phyloP scores from a whole-genome alignment of 2,329 filamentous ascomycete genomes.

The Exutisphaerella laricina region DNA sequence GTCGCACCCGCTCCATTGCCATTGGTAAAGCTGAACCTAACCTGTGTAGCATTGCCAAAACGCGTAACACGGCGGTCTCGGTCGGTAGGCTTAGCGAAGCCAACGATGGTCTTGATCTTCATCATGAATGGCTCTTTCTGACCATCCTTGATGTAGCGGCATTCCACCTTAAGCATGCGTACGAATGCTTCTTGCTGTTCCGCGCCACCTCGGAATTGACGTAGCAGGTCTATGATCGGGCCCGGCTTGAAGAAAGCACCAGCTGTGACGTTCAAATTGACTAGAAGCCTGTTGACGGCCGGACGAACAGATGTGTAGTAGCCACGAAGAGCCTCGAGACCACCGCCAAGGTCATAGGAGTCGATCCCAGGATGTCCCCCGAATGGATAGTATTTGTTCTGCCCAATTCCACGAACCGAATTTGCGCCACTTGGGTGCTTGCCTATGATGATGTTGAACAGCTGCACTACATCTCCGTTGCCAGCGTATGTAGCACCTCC shows the following conservation, averaged over 20 bases:
- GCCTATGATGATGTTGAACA: conserved; percentile 54
- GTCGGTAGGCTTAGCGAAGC: conserved; percentile 37
- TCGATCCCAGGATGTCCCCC: conserved; percentile 31
- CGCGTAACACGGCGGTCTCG: conserved; percentile 19
- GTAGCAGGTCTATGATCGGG: conserved; percentile 32
- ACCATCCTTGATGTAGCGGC: conserved; percentile 23
- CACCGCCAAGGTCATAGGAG: conserved; percentile 41
- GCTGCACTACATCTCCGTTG: conserved; percentile 50
- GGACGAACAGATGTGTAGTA: conserved; percentile 59
- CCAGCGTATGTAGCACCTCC: conserved; percentile 36
- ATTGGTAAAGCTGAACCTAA: conserved; percentile 43
- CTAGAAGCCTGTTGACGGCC: conserved; percentile 51
- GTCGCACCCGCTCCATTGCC: conserved; percentile 19
- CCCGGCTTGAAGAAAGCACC: conserved; percentile 51
- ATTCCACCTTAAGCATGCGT: conserved; percentile 28
- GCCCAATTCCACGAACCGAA: conserved; percentile 43
- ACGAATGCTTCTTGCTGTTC: conserved; percentile 25
- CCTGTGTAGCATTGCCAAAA: conserved; percentile 41
- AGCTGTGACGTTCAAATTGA: conserved; percentile 60
- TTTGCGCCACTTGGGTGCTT: conserved; percentile 41
- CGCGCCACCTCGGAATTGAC: conserved; percentile 25
- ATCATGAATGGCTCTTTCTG: conserved; percentile 19
- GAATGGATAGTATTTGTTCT: conserved; percentile 50
- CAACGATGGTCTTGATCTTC: conserved; percentile 43
- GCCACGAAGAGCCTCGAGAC: conserved; percentile 54